Conservation (phyloP, 2,329 filamentous ascomycete species). For the Eutypa lata region DNA sequence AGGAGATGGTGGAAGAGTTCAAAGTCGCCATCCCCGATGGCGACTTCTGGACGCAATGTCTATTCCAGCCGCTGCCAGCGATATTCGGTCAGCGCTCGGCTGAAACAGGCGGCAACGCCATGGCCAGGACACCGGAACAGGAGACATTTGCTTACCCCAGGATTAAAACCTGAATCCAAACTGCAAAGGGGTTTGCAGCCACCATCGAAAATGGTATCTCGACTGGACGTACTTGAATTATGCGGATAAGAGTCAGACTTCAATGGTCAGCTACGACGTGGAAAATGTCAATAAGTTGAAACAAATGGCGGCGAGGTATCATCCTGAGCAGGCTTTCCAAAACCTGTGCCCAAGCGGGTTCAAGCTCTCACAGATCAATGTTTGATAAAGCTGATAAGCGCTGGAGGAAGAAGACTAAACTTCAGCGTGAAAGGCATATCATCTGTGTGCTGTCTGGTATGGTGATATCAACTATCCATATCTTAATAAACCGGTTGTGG, state of each 20-base stretch:
- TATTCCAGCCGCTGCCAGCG: neutral
- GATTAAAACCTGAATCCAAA: neutral
- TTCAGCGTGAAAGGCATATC: too few species aligned
- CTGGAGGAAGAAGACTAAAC: too few species aligned
- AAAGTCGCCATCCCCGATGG: neutral
- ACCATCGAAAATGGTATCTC: neutral
- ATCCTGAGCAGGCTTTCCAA: too few species aligned
- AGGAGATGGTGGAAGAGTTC: neutral
- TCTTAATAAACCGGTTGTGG: too few species aligned
- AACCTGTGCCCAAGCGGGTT: too few species aligned
- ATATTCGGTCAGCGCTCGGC: neutral
- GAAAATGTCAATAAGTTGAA: too few species aligned
- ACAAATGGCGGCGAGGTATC: too few species aligned
- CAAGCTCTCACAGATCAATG: too few species aligned
- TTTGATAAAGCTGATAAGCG: too few species aligned
- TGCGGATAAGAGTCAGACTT: slow-evolving; percentile 13
- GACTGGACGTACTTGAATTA: slow-evolving; percentile 19
- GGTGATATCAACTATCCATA: too few species aligned
- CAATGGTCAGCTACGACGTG: slow-evolving; percentile 15
- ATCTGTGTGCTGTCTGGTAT: too few species aligned
- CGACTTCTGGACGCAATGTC: neutral
- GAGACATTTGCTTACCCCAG: neutral
- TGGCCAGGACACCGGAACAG: slow-evolving; percentile 2
- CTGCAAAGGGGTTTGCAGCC: neutral
- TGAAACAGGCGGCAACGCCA: slow-evolving; percentile 4